Conservation (phyloP, 2,329 filamentous ascomycete genomes). For the Ceratocystis ficicola region DNA sequence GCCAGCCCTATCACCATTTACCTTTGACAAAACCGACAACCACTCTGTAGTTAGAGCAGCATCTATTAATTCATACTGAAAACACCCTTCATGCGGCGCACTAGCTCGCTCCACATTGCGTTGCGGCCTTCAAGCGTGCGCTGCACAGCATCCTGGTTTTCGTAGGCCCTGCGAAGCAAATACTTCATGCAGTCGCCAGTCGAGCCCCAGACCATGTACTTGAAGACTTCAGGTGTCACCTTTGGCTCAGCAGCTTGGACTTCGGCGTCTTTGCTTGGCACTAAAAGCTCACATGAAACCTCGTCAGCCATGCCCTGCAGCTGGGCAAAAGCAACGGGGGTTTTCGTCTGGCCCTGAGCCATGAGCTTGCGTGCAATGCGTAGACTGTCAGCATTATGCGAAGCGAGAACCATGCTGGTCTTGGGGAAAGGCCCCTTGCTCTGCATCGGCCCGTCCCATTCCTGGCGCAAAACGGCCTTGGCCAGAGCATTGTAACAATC, state of each 20-base stretch:
- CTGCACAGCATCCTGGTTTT: slow-evolving; percentile 60
- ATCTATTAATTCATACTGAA: slow-evolving; percentile 31
- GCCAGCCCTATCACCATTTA: background rate
- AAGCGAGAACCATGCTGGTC: slow-evolving; percentile 60
- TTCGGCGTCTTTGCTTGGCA: slow-evolving; percentile 16
- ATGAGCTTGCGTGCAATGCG: slow-evolving; percentile 42
- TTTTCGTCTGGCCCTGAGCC: slow-evolving; percentile 34
- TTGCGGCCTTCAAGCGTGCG: slow-evolving; percentile 49
- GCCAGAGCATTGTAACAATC: slow-evolving; percentile 60
- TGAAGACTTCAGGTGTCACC: slow-evolving; percentile 38
- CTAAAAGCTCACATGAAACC: slow-evolving; percentile 54
- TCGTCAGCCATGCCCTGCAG: slow-evolving; percentile 95
- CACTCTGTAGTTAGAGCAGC: slow-evolving; percentile 7
- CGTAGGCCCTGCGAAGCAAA: slow-evolving; percentile 48
- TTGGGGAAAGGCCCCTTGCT: slow-evolving; percentile 40
- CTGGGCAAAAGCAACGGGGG: slow-evolving; percentile 45
- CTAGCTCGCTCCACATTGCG: slow-evolving; percentile 51
- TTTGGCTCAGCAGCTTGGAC: slow-evolving; percentile 9
- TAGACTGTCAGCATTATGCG: slow-evolving; percentile 69
- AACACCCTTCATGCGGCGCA: slow-evolving; percentile 39
- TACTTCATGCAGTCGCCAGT: slow-evolving; percentile 80
- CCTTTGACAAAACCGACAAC: background rate
- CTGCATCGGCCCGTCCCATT: slow-evolving; percentile 42
- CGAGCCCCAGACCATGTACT: slow-evolving; percentile 58
- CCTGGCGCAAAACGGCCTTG: slow-evolving; percentile 50